Evolutionary conservation across 1,284 basidiomycete genomes (phyloP).

Genomic region (Boletus mariae): DNA sequence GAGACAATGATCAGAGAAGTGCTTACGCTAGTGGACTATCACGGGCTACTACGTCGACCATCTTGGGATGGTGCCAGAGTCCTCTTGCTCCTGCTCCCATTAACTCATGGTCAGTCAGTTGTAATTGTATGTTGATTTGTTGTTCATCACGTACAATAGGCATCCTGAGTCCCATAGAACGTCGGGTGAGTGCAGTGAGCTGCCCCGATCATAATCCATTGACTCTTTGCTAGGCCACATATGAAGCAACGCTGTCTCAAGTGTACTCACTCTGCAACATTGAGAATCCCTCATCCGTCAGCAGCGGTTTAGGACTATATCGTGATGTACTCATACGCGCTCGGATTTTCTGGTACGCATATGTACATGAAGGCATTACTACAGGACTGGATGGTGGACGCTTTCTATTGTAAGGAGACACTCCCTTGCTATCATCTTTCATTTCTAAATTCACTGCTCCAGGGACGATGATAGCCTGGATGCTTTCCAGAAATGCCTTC

Average conservation of each 20-base stretch:
- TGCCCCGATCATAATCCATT: background rate
- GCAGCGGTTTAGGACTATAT: slow-evolving; percentile 49
- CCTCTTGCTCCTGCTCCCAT: slow-evolving; percentile 71
- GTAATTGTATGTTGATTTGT: slow-evolving; percentile 2
- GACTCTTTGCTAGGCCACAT: slow-evolving; percentile 42
- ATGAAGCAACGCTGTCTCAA: slow-evolving; percentile 60
- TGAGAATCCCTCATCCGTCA: slow-evolving; percentile 41
- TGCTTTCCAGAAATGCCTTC: slow-evolving; percentile 63
- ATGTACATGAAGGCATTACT: slow-evolving; percentile 77
- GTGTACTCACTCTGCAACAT: slow-evolving; percentile 69
- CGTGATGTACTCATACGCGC: slow-evolving; percentile 66
- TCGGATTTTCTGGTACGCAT: slow-evolving; percentile 82
- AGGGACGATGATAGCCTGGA: slow-evolving; percentile 31
- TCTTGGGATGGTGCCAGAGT: slow-evolving; percentile 83
- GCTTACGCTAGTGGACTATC: slow-evolving; percentile 73
- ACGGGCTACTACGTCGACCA: slow-evolving; percentile 75
- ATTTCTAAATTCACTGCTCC: slow-evolving; percentile 9
- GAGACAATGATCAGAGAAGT: slow-evolving; percentile 68
- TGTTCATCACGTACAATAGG: slow-evolving; percentile 32
- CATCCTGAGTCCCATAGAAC: slow-evolving; percentile 48
- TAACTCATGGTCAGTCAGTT: slow-evolving; percentile 64
- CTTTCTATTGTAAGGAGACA: slow-evolving; percentile 58
- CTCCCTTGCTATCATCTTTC: background rate
- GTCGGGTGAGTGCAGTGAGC: slow-evolving; percentile 36
- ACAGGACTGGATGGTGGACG: slow-evolving; percentile 77